Conservation (phyloP, 176 grass and related monocot genomes). For the Carex scoparia region DNA sequence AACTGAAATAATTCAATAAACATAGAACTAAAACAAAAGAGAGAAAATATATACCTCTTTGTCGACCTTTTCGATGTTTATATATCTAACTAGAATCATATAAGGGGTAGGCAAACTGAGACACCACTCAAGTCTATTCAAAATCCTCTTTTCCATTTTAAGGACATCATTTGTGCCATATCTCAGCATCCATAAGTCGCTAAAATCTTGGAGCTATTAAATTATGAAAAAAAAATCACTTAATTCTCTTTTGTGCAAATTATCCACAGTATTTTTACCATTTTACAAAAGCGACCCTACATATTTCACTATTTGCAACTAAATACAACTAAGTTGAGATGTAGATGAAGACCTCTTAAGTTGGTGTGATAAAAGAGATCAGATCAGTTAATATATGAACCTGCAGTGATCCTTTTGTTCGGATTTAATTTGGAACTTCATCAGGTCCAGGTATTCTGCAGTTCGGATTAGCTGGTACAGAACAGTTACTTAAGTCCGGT, state of each 20-base stretch:
- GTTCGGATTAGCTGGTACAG: not conserved
- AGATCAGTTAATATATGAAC: not conserved
- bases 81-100: slow-evolving; percentile 61
- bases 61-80: slow-evolving; percentile 48
- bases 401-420: not conserved
- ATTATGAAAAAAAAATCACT: not conserved
- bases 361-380: not conserved
- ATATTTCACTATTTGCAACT: slow-evolving; percentile 15
- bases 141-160: slow-evolving; percentile 63
- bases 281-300: not conserved
- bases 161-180: slow-evolving; percentile 62
- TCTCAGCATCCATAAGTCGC: slow-evolving; percentile 55
- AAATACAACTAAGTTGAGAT: slow-evolving; percentile 12
- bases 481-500: not conserved
- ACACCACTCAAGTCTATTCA: slow-evolving; percentile 76
- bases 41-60: slow-evolving; percentile 43
- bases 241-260: not conserved
- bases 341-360: not conserved
- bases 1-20: not conserved
- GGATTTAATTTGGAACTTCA: not conserved
- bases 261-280: not conserved
- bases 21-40: slow-evolving; percentile 10
- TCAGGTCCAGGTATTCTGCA: not conserved
- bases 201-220: slow-evolving; percentile 69
- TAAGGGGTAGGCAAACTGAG: slow-evolving; percentile 66